phyloP scores from a whole-genome alignment of 352 stramenopile species.

The Phytophthora lateralis region DNA sequence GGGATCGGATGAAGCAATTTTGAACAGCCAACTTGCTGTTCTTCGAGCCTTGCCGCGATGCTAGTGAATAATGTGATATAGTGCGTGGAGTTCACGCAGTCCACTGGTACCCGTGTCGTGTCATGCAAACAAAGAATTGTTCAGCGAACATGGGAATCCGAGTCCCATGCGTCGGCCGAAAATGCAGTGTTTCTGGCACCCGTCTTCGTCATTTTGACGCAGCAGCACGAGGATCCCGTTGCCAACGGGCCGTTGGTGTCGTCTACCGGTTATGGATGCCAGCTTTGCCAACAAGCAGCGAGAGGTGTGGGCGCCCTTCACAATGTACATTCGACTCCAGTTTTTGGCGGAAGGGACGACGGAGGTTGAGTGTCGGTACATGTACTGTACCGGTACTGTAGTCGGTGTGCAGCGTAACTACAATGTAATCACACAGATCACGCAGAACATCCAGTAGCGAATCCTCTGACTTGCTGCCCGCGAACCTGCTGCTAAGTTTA shows the following conservation, averaged over 20 bases:
- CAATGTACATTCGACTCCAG: no score
- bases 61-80: background rate
- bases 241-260: no score
- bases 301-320: no score
- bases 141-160: background rate
- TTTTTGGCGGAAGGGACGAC: no score
- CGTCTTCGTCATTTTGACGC: background rate
- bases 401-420: no score
- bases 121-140: background rate
- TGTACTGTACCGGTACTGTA: no score
- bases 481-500: conserved; percentile 10
- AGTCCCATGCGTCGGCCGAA: background rate
- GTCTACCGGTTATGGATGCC: no score
- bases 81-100: no score
- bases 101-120: no score
- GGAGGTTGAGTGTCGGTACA: background rate
- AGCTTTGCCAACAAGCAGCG: no score
- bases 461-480: conserved; percentile 17
- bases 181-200: background rate
- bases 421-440: no score
- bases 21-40: background rate
- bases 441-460: conserved; percentile 3
- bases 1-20: background rate
- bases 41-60: no score
- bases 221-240: background rate